phyloP scores from a whole-genome alignment of 2,329 filamentous ascomycete genomes.

The Colletotrichum eremochloae region DNA sequence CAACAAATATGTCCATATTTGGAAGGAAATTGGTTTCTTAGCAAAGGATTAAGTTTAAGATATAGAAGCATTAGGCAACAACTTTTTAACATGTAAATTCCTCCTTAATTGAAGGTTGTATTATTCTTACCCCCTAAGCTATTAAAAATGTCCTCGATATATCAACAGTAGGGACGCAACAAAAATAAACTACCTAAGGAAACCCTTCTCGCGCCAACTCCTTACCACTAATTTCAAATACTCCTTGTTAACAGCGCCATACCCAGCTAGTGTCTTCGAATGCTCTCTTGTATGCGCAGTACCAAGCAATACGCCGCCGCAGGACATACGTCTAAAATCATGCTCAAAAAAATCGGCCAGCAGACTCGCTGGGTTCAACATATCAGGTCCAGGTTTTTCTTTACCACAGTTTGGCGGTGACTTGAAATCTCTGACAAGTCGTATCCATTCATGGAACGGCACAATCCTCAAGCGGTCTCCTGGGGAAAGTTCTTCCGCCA shows the following conservation, averaged over 20 bases:
- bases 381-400: not conserved
- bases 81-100: too few species aligned
- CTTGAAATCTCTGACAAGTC: conserved; percentile 3
- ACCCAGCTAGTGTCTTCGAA: not conserved
- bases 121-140: too few species aligned
- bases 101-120: too few species aligned
- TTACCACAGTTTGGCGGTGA: not conserved
- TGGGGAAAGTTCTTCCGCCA: not conserved
- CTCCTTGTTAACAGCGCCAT: not conserved
- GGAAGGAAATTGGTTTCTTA: not conserved
- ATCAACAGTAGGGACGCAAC: too few species aligned
- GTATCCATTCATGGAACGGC: not conserved
- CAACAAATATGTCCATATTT: not conserved
- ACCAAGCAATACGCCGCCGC: not conserved
- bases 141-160: too few species aligned
- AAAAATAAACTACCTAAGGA: conserved; percentile 13
- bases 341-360: not conserved
- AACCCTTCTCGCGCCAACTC: not conserved
- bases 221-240: not conserved
- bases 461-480: not conserved
- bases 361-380: not conserved
- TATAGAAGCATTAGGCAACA: too few species aligned
- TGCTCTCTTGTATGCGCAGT: not conserved
- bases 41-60: too few species aligned
- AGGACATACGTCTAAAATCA: not conserved